phyloP scores from a whole-genome alignment of 768 basidiomycete genomes.

The Russula sp. region DNA sequence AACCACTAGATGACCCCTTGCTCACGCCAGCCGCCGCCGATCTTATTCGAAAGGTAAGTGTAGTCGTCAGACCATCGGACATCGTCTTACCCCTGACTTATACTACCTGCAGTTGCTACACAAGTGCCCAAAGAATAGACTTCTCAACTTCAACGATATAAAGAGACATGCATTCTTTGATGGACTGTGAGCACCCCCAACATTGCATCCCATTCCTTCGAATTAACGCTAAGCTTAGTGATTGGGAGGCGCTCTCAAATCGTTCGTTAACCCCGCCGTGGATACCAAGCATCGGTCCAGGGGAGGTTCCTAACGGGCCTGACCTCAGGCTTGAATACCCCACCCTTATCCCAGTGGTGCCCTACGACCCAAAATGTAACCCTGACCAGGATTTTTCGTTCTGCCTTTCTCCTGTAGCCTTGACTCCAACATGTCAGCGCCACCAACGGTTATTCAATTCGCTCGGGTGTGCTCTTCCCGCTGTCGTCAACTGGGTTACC shows the following conservation, averaged over 20 bases:
- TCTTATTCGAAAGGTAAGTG: conserved; percentile 14
- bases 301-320: not conserved
- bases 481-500: conserved; percentile 11
- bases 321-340: not conserved
- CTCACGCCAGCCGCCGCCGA: conserved; percentile 16
- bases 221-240: conserved; percentile 3
- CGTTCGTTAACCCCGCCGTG: conserved; percentile 21
- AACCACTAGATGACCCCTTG: conserved; percentile 11
- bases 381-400: conserved; percentile 22
- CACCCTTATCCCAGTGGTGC: conserved; percentile 3
- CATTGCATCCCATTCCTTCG: not conserved
- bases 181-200: conserved; percentile 12
- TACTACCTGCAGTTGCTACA: conserved; percentile 6
- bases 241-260: conserved; percentile 14
- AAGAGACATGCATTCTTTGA: conserved; percentile 16
- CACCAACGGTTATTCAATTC: conserved; percentile 16
- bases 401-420: conserved; percentile 17
- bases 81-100: not conserved
- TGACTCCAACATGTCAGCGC: conserved; percentile 21
- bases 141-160: conserved; percentile 15
- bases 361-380: not conserved
- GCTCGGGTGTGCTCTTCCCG: conserved; percentile 12
- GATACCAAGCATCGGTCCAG: conserved; percentile 13
- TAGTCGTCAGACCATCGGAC: not conserved
- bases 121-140: conserved; percentile 18